A percentile compares a stretch with the other conserved stretches of the same genome.
Evolutionary conservation across 2,329 filamentous ascomycete genomes (phyloP).

Genomic region (Keithomyces neogunnii): DNA sequence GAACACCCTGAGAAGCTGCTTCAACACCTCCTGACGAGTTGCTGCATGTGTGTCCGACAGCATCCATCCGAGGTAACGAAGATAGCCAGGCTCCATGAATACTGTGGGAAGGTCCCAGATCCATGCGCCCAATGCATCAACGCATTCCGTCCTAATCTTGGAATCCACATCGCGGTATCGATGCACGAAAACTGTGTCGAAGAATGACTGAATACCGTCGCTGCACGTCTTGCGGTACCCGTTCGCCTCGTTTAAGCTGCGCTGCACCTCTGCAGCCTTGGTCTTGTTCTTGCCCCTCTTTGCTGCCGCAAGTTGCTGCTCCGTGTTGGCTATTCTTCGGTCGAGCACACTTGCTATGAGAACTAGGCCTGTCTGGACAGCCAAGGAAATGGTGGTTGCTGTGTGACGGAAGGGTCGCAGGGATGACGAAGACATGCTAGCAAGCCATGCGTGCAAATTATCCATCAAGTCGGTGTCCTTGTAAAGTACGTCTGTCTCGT

Average conservation of each 20-base stretch:
- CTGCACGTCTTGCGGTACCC: conserved; percentile 62
- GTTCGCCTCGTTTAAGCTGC: conserved; percentile 61
- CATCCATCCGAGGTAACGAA: conserved; percentile 93
- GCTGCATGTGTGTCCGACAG: conserved; percentile 70
- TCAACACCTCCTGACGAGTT: conserved; percentile 78
- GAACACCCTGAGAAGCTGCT: conserved; percentile 73
- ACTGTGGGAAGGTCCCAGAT: conserved; percentile 75
- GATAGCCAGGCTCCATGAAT: conserved; percentile 83
- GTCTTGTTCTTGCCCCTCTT: conserved; percentile 68
- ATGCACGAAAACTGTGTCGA: conserved; percentile 89
- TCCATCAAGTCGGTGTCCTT: conserved; percentile 70
- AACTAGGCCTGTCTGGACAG: conserved; percentile 72
- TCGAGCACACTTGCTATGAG: conserved; percentile 63
- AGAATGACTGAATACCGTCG: conserved; percentile 71
- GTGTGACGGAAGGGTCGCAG: conserved; percentile 92
- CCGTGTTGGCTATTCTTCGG: conserved; percentile 63
- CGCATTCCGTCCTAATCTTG: conserved; percentile 80
- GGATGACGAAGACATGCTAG: conserved; percentile 79
- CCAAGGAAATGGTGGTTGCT: conserved; percentile 73
- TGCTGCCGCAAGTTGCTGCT: conserved; percentile 72
- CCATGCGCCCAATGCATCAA: conserved; percentile 81
- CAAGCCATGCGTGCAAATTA: conserved; percentile 83
- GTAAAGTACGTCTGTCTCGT: conserved; percentile 76
- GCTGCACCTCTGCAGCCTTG: conserved; percentile 64
- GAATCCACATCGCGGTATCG: conserved; percentile 91